Evolutionary conservation across 768 basidiomycete species (phyloP).

Genomic region (Boletus pseudo-olivaceus): DNA sequence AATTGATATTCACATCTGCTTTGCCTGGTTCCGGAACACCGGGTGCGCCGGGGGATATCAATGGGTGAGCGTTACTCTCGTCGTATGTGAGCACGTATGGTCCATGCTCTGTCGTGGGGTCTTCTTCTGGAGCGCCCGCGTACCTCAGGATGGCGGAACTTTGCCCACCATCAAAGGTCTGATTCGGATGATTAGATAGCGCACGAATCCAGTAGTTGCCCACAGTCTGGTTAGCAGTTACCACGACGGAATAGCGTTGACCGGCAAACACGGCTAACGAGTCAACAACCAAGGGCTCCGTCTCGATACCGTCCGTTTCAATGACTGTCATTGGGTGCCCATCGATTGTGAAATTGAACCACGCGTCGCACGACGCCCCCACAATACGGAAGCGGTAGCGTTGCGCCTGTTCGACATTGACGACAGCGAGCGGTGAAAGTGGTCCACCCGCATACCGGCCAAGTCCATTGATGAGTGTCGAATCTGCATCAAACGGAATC

Average conservation of each 20-base stretch:
- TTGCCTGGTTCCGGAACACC: slow-evolving; percentile 34
- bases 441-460: slow-evolving; percentile 38
- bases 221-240: slow-evolving; percentile 31
- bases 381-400: slow-evolving; percentile 40
- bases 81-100: slow-evolving; percentile 26
- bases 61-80: slow-evolving; percentile 36
- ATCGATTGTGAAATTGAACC: slow-evolving; percentile 44
- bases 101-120: slow-evolving; percentile 29
- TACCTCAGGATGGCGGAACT: slow-evolving; percentile 45
- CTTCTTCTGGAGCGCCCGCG: slow-evolving; percentile 31
- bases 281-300: slow-evolving; percentile 40
- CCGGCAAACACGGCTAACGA: slow-evolving; percentile 43
- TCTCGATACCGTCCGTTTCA: slow-evolving; percentile 42
- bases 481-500: slow-evolving; percentile 20
- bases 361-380: slow-evolving; percentile 40
- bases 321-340: slow-evolving; percentile 44
- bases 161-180: slow-evolving; percentile 28
- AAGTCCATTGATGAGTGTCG: slow-evolving; percentile 39
- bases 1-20: slow-evolving; percentile 39
- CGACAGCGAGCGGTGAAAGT: slow-evolving; percentile 30
- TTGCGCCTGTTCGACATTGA: slow-evolving; percentile 32
- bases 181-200: slow-evolving; percentile 7
- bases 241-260: slow-evolving; percentile 49
- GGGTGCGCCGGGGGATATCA: slow-evolving; percentile 26
- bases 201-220: slow-evolving; percentile 43